Percentiles rank a stretch among this genome's conserved stretches.
phyloP scores from a whole-genome alignment of 2,329 filamentous ascomycete species.

The Phialemoniopsis sp. region DNA sequence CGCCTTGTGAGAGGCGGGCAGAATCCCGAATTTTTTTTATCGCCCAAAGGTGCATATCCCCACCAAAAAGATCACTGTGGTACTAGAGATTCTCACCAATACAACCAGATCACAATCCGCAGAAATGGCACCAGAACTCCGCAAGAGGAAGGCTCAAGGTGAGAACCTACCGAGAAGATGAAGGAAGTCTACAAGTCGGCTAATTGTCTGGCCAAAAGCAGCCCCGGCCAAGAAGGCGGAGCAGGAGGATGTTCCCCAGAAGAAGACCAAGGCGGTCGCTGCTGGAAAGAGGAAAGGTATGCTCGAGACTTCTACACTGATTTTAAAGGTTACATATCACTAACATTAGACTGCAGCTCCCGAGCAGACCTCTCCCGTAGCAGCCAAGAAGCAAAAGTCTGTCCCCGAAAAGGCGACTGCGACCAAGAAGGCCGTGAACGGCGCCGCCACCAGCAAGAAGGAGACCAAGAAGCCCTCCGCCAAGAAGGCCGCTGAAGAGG shows the following conservation, averaged over 20 bases:
- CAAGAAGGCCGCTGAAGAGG: constrained; percentile 12
- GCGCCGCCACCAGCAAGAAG: constrained; percentile 8
- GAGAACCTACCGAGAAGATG: background rate
- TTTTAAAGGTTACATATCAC: background rate
- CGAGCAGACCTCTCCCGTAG: constrained; percentile 18
- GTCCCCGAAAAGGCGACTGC: constrained; percentile 1
- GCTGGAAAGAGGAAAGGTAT: constrained; percentile 3
- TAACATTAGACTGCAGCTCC: constrained; percentile 7
- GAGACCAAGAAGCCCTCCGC: constrained; percentile 10
- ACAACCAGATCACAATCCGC: background rate
- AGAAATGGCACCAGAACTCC: constrained; percentile 18
- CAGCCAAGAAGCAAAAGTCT: constrained; percentile 20
- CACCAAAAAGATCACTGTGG: background rate
- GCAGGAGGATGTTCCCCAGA: background rate
- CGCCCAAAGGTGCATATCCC: constrained; percentile 1
- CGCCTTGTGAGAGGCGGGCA: background rate
- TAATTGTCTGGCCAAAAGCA: constrained; percentile 2
- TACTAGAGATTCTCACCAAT: too few species aligned
- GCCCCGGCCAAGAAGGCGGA: constrained; percentile 2
- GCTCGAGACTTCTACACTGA: background rate
- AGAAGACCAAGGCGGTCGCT: constrained; percentile 1
- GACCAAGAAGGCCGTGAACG: constrained; percentile 8
- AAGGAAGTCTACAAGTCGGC: too few species aligned
- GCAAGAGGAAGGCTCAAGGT: constrained; percentile 20
- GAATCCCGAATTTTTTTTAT: background rate